Evolutionary conservation across 1,284 basidiomycete species (phyloP).

Genomic region (Peniophora sp.): DNA sequence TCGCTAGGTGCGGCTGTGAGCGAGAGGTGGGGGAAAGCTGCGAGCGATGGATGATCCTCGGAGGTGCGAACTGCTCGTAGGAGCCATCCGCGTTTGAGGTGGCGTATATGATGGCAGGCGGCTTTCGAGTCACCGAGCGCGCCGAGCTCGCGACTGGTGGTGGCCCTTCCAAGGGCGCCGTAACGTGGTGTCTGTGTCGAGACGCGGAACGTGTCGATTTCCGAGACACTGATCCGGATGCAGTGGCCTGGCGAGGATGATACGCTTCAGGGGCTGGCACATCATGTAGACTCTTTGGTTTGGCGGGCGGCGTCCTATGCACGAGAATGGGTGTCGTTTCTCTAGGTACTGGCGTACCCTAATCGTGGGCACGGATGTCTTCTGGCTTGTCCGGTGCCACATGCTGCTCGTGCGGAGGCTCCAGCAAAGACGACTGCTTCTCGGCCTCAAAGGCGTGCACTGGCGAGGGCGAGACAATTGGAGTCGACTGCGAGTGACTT

Average conservation of each 20-base stretch:
- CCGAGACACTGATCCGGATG: not conserved
- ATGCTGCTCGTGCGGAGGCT: too few relatives aligned
- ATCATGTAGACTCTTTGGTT: not conserved
- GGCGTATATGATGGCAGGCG: not conserved
- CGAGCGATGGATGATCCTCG: not conserved
- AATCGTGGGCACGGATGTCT: too few relatives aligned
- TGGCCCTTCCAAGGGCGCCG: not conserved
- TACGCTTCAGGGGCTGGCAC: not conserved
- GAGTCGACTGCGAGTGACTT: too few relatives aligned
- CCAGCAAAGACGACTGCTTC: too few relatives aligned
- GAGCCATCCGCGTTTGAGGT: not conserved
- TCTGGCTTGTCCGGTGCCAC: too few relatives aligned
- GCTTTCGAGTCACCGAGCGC: not conserved
- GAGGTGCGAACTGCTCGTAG: not conserved
- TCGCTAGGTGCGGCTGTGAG: not conserved
- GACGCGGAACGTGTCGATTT: not conserved
- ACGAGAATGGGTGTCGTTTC: too few relatives aligned
- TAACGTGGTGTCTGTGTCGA: not conserved
- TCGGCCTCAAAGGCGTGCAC: too few relatives aligned
- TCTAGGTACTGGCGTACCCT: too few relatives aligned
- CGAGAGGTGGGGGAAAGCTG: not conserved
- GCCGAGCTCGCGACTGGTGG: not conserved
- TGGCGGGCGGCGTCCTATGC: too few relatives aligned
- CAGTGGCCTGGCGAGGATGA: not conserved
- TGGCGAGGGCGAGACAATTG: too few relatives aligned